phyloP scores from a whole-genome alignment of 768 basidiomycete genomes.

The Boletus rex-veris region DNA sequence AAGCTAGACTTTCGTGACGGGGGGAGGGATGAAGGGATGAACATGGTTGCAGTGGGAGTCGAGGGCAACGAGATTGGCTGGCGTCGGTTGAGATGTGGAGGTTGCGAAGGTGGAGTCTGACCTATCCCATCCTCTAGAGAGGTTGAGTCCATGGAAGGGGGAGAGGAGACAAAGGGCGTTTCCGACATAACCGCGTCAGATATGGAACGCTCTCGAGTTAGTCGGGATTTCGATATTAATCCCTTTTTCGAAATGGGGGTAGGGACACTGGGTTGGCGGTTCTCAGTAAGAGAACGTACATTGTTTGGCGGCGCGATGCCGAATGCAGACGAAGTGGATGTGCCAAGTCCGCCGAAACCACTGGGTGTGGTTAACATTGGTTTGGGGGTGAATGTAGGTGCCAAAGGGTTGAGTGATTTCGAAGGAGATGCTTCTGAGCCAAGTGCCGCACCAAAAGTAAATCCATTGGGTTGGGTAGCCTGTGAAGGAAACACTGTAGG shows the following conservation, averaged over 20 bases:
- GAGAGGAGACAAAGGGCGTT: conserved; percentile 13
- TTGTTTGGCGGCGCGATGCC: not conserved
- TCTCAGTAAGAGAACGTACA: not conserved
- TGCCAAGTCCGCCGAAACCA: not conserved
- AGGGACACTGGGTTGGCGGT: not conserved
- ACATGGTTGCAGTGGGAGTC: conserved; percentile 26
- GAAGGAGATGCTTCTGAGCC: conserved; percentile 5
- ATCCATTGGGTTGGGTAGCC: not conserved
- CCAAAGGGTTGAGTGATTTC: conserved; percentile 20
- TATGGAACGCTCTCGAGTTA: not conserved
- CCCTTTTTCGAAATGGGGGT: not conserved
- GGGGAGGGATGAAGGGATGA: conserved; percentile 14
- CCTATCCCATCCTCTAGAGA: conserved; percentile 1
- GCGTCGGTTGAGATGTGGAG: conserved; percentile 28
- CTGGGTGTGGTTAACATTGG: not conserved
- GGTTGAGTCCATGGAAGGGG: conserved; percentile 10
- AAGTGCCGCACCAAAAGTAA: not conserved
- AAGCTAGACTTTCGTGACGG: conserved; percentile 19
- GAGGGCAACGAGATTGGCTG: conserved; percentile 34
- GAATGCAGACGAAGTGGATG: not conserved
- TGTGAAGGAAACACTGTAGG: not conserved
- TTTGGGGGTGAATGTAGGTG: conserved; percentile 14
- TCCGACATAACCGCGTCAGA: not conserved
- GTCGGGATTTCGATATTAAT: not conserved
- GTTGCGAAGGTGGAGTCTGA: conserved; percentile 18